Conservation (phyloP, 257 asterid species). For the Forsythia suspensa region DNA sequence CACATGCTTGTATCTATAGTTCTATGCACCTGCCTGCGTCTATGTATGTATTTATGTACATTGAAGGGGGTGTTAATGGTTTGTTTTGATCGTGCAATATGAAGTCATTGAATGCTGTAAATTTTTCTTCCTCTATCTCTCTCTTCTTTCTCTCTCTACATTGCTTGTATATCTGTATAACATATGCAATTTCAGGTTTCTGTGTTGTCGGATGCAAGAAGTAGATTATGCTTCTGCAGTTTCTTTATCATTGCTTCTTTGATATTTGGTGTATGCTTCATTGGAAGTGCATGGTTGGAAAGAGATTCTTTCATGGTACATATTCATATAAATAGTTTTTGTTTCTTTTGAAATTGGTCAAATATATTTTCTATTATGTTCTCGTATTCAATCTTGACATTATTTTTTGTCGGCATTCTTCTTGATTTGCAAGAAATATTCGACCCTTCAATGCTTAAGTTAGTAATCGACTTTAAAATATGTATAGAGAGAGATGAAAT, state of each 20-base stretch:
- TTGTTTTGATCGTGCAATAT: slow-evolving; percentile 26
- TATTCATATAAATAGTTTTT: background rate
- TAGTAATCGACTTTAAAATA: no score
- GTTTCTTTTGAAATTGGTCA: background rate
- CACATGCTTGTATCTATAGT: background rate
- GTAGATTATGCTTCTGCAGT: slow-evolving; percentile 49
- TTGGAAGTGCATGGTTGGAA: slow-evolving; percentile 42
- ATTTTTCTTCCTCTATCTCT: slow-evolving; percentile 3
- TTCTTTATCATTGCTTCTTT: slow-evolving; percentile 42
- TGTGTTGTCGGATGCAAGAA: slow-evolving; percentile 39
- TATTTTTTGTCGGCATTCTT: background rate
- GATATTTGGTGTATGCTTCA: slow-evolving; percentile 52
- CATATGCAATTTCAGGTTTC: slow-evolving; percentile 40
- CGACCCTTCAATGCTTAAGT: no score
- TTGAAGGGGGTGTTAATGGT: background rate
- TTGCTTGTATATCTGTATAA: background rate
- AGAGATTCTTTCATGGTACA: slow-evolving; percentile 43
- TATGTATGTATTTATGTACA: background rate
- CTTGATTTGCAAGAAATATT: background rate
- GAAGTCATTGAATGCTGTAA: slow-evolving; percentile 40
- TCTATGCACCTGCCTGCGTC: background rate
- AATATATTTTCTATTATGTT: background rate
- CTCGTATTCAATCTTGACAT: background rate
- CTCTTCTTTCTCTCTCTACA: background rate
- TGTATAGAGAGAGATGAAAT: no score